Conservation (phyloP, 768 basidiomycete genomes). For the Russula vinacea region DNA sequence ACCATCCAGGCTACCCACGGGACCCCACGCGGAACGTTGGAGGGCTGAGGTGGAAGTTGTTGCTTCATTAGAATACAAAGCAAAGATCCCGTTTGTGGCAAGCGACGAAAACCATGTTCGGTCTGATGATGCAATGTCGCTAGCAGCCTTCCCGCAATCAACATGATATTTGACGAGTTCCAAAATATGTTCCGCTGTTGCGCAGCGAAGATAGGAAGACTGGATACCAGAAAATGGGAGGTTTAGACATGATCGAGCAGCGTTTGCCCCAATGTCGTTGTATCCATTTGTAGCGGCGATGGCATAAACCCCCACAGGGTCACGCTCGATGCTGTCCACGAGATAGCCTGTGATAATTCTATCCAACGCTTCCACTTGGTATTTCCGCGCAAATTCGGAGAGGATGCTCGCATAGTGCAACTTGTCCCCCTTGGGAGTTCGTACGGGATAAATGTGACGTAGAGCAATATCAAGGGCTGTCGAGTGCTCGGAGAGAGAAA, state of each 20-base stretch:
- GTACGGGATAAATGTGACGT: slow-evolving; percentile 21
- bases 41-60: no score
- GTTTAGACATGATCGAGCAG: slow-evolving; percentile 4
- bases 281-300: slow-evolving; percentile 9
- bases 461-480: slow-evolving; percentile 15
- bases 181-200: background rate
- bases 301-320: slow-evolving; percentile 24
- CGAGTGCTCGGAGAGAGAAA: slow-evolving; percentile 7
- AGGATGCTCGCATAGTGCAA: slow-evolving; percentile 5
- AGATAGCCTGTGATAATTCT: background rate
- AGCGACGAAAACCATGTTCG: background rate
- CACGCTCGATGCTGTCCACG: slow-evolving; percentile 2
- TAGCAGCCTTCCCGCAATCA: slow-evolving; percentile 10
- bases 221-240: background rate
- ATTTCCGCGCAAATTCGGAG: slow-evolving; percentile 22
- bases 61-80: no score
- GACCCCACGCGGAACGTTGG: no score
- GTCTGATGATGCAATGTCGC: background rate
- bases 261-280: background rate
- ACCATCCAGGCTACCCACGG: no score
- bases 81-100: no score
- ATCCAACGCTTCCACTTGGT: slow-evolving; percentile 13
- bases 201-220: background rate
- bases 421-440: background rate
- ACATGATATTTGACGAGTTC: slow-evolving; percentile 10